Conservation (phyloP, 2,329 filamentous ascomycete species). For the Amphichorda felina region DNA sequence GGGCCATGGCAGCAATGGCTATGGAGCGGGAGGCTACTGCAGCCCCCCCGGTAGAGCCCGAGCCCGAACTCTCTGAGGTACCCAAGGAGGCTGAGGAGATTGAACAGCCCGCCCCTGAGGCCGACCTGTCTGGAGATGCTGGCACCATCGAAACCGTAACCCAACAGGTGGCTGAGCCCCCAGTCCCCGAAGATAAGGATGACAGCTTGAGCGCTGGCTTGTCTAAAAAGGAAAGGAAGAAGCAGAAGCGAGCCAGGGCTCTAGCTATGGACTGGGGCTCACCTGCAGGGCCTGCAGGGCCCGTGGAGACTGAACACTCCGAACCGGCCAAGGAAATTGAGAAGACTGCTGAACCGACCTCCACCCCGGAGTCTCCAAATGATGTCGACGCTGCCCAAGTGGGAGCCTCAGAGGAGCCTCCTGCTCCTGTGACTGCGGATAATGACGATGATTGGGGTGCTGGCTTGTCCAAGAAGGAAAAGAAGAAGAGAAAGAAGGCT, state of each 20-base stretch:
- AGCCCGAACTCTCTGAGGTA: neutral
- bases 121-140: neutral
- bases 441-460: neutral
- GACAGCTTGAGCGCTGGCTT: neutral
- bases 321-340: neutral
- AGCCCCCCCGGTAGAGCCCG: neutral
- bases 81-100: too few relatives aligned
- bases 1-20: neutral
- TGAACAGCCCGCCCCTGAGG: too few relatives aligned
- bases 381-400: neutral
- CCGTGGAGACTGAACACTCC: too few relatives aligned
- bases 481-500: slow-evolving; percentile 8
- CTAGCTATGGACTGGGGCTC: too few relatives aligned
- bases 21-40: neutral
- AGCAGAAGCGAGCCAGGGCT: slow-evolving; percentile 1
- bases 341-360: neutral
- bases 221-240: slow-evolving; percentile 5
- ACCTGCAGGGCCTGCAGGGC: too few relatives aligned
- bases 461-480: slow-evolving; percentile 5
- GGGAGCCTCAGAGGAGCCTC: too few relatives aligned
- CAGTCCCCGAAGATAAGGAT: neutral
- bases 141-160: too few relatives aligned
- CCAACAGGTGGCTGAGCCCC: neutral
- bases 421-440: neutral
- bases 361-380: neutral